Conservation (phyloP, 768 basidiomycete species). For the Lyophyllum decastes region DNA sequence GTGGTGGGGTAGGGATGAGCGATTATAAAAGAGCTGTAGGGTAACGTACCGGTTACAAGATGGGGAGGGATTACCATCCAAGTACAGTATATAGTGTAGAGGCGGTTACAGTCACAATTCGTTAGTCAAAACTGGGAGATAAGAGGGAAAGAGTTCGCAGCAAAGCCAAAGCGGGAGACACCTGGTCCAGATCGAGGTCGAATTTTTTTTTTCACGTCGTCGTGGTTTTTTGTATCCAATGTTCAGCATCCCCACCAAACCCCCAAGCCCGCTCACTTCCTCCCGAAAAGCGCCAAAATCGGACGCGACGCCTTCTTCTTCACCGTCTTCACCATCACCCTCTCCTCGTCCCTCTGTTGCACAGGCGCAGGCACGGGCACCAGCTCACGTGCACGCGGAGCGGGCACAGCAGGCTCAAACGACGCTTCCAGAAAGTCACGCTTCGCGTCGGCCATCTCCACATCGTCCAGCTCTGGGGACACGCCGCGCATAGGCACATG, state of each 20-base stretch:
- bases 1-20: too few species aligned
- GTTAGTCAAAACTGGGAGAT: not conserved
- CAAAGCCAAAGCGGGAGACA: not conserved
- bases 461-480: conserved; percentile 8
- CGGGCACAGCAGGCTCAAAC: conserved; percentile 27
- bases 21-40: too few species aligned
- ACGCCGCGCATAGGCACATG: conserved; percentile 18
- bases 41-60: too few species aligned
- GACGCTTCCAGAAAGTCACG: conserved; percentile 45
- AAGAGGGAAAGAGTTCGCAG: not conserved
- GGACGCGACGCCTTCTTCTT: conserved; percentile 11
- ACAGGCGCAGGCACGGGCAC: not conserved
- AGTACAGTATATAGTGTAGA: not conserved
- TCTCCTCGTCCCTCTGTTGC: conserved; percentile 50
- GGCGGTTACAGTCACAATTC: not conserved
- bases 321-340: conserved; percentile 59
- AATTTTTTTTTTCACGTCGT: not conserved
- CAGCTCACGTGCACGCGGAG: not conserved
- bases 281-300: conserved; percentile 11
- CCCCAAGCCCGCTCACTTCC: conserved; percentile 2
- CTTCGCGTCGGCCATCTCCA: conserved; percentile 1
- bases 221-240: too few species aligned
- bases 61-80: too few species aligned
- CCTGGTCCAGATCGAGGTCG: not conserved
- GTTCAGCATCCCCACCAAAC: not conserved